These are phyloP conservation scores for Veloporphyrellus conicus DNA, from an alignment of 1,284 basidiomycete species.

Conservation along the genomic window DNA sequence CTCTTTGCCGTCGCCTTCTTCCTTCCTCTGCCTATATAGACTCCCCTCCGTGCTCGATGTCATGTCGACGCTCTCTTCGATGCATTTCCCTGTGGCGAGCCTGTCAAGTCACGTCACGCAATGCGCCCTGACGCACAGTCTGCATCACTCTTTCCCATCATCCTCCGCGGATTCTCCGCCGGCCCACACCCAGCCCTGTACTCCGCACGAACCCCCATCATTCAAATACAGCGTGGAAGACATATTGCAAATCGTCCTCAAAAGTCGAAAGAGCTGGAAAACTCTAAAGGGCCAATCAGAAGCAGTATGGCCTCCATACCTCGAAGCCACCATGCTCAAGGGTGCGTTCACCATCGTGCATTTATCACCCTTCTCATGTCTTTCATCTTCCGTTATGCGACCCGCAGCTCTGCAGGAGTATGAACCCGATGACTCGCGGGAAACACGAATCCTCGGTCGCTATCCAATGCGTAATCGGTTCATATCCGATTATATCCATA, in stretches of 20 bases:
- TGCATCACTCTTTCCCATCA: neutral
- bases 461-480: constrained; percentile 72
- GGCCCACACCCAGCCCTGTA: constrained; percentile 4
- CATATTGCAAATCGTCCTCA: constrained; percentile 62
- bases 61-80: constrained; percentile 10
- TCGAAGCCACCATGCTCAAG: constrained; percentile 71
- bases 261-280: constrained; percentile 69
- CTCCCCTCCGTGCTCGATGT: neutral
- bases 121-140: neutral
- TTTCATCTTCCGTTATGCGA: constrained; percentile 12
- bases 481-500: constrained; percentile 65
- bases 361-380: constrained; percentile 20
- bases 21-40: constrained; percentile 27
- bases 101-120: constrained; percentile 5
- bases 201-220: constrained; percentile 12
- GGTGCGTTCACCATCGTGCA: constrained; percentile 39
- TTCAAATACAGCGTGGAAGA: constrained; percentile 33
- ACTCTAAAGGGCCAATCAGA: constrained; percentile 61
- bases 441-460: constrained; percentile 63
- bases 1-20: constrained; percentile 19
- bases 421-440: constrained; percentile 62
- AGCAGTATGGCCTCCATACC: constrained; percentile 70
- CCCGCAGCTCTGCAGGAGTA: constrained; percentile 51
- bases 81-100: constrained; percentile 12
- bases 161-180: constrained; percentile 7